These are phyloP conservation scores for Tremellales sp. DNA, from an alignment of 1,284 basidiomycete genomes.

Conservation along the genomic window DNA sequence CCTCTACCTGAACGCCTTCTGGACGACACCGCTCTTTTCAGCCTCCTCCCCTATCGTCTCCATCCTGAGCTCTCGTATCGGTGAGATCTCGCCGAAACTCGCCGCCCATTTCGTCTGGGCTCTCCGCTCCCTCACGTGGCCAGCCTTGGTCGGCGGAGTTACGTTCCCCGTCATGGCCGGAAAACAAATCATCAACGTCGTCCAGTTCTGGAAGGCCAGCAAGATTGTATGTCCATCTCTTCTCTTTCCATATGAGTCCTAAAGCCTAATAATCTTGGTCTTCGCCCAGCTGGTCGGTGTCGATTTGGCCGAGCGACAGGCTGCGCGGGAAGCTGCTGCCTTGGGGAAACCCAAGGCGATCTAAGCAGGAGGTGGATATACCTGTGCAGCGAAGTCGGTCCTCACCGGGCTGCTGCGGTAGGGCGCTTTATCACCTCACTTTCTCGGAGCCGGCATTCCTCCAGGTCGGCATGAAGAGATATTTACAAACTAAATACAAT, in stretches of 20 bases:
- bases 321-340: constrained; percentile 54
- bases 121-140: constrained; percentile 63
- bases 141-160: constrained; percentile 65
- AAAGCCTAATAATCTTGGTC: not conserved
- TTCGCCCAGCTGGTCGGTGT: constrained; percentile 69
- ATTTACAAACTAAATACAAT: too few relatives aligned
- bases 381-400: too few relatives aligned
- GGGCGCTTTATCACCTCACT: too few relatives aligned
- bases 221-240: constrained; percentile 60
- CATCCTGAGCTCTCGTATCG: constrained; percentile 25
- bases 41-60: constrained; percentile 27
- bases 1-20: constrained; percentile 91
- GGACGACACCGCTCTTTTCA: constrained; percentile 50
- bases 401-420: too few relatives aligned
- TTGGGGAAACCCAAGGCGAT: not conserved
- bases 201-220: constrained; percentile 98
- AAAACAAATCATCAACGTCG: constrained; percentile 93
- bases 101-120: constrained; percentile 27
- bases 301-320: constrained; percentile 75
- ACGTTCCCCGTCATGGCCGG: constrained; percentile 68
- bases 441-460: too few relatives aligned
- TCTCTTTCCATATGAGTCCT: constrained; percentile 10
- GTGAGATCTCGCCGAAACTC: constrained; percentile 21
- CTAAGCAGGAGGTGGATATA: too few relatives aligned
- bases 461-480: too few relatives aligned